Base-by-base conservation (phyloP, 139 green algal species). In the Chlorella sp. region DNA sequence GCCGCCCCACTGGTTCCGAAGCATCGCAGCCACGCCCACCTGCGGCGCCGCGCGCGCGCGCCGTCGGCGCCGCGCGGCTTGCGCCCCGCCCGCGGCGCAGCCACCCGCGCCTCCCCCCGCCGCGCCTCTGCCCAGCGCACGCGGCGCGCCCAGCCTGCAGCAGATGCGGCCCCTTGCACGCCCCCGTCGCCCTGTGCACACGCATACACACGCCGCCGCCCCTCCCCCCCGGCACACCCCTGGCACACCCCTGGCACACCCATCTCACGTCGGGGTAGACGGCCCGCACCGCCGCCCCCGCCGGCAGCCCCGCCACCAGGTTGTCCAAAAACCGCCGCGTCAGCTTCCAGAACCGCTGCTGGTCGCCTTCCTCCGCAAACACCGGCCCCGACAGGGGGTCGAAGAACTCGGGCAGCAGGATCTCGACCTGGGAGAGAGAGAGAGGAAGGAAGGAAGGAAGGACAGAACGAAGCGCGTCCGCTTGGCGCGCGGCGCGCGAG, bases 391-490 rank as follows among this genome's bases (percentile, higher is more conserved):
- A 90, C 33, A 82, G 78, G 40, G 87, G 89, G 77, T 95, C 86
- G 93, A 93, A 98, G 61, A 98, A 95, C 79, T 97, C 94, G 12
- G 92, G 90, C 50, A 98, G 71, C 60, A 97, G 81, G 17, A 98
- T 86, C 84, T 98, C 95, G 5, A 96, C 93, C 83, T 92, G 76
- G 27, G 51, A 2, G 50, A 8, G 33, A 27, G 19, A 8, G 48
- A 35, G 63, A 29, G 60, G 35, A 9, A 11, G 21, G 8, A 33
- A 23, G 11, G 56, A 29, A 67, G 9, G 12, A 21, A 8, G 15
- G 53, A n/a, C n/a, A n/a, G n/a, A n/a, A n/a, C n/a, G n/a, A n/a
- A 65, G 58, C 8, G 58, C 6, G 31, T 23, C 43, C 31, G 60
- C 31, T 21, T 73, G 66, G 3, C 17, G 25, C 51, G 1, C 29